A percentile compares a stretch with the other conserved stretches of the same genome.
These are phyloP conservation scores for Paramecium caudatum DNA, from an alignment of 73 alveolate genomes.

Conservation along the genomic window DNA sequence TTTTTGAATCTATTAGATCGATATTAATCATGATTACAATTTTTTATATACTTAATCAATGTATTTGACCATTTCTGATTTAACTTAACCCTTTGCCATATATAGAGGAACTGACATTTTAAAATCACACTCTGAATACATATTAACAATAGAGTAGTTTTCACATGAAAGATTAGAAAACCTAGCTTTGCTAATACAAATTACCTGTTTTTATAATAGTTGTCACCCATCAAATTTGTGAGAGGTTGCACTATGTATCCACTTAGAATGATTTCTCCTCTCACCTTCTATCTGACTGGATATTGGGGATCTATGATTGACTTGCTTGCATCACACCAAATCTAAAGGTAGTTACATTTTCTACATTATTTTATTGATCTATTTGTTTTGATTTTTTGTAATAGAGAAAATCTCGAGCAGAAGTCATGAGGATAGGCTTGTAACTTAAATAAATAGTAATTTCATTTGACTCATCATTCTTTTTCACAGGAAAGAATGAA, in stretches of 20 bases:
- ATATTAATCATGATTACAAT: conserved; percentile 47
- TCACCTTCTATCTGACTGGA: neutral
- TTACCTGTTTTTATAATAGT: conserved; percentile 36
- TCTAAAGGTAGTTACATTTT: neutral
- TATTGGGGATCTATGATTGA: conserved; percentile 9
- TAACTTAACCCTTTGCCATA: conserved; percentile 45
- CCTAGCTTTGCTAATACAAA: neutral
- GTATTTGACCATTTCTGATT: conserved; percentile 12
- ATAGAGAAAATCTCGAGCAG: conserved; percentile 49
- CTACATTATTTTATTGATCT: neutral
- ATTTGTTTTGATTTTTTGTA: neutral
- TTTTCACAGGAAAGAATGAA: conserved; percentile 4
- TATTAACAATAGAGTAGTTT: conserved; percentile 4
- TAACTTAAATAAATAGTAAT: conserved; percentile 18
- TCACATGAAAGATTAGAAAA: neutral
- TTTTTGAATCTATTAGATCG: conserved; percentile 34
- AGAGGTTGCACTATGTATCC: conserved; percentile 26
- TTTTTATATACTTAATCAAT: conserved; percentile 30
- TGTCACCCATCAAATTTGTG: neutral
- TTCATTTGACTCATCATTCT: conserved; percentile 9
- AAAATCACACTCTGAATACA: conserved; percentile 58
- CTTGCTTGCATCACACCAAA: conserved; percentile 66
- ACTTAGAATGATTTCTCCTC: conserved; percentile 57
- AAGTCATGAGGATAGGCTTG: conserved; percentile 13
- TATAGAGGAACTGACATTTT: conserved; percentile 44